These are phyloP conservation scores for Agaricus bisporus DNA, from an alignment of 768 basidiomycete genomes.

Conservation along the genomic window DNA sequence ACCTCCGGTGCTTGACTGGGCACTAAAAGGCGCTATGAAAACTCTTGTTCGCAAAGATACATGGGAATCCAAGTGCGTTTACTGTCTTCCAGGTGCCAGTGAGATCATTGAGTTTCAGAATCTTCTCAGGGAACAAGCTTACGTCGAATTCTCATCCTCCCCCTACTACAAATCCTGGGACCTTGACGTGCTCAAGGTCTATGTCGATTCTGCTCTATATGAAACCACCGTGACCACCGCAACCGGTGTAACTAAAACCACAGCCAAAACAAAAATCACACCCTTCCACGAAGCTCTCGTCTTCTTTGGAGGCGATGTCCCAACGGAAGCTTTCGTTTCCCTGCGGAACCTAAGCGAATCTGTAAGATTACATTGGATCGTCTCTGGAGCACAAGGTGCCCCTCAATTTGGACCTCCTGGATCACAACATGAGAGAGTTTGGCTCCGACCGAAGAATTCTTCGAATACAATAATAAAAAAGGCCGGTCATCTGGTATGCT, in stretches of 20 bases:
- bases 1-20: constrained; percentile 7
- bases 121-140: constrained; percentile 51
- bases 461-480: constrained; percentile 31
- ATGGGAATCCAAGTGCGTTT: constrained; percentile 57
- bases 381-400: constrained; percentile 37
- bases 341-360: constrained; percentile 37
- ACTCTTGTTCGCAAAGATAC: constrained; percentile 54
- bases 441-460: constrained; percentile 34
- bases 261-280: constrained; percentile 58
- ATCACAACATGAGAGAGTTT: constrained; percentile 31
- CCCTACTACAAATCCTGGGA: constrained; percentile 74
- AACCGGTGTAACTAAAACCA: constrained; percentile 24
- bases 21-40: constrained; percentile 23
- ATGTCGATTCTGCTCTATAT: constrained; percentile 53
- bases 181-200: constrained; percentile 50
- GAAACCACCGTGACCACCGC: constrained; percentile 14
- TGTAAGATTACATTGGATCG: constrained; percentile 47
- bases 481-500: constrained; percentile 39
- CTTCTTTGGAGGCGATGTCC: constrained; percentile 42
- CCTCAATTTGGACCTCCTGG: constrained; percentile 32
- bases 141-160: constrained; percentile 35
- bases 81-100: background rate
- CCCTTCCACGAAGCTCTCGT: constrained; percentile 56
- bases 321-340: constrained; percentile 33
- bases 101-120: background rate